A percentile compares a stretch with the other conserved stretches of the same genome.
Conservation (phyloP, 345 rosid genomes). For the Firmiana major region DNA sequence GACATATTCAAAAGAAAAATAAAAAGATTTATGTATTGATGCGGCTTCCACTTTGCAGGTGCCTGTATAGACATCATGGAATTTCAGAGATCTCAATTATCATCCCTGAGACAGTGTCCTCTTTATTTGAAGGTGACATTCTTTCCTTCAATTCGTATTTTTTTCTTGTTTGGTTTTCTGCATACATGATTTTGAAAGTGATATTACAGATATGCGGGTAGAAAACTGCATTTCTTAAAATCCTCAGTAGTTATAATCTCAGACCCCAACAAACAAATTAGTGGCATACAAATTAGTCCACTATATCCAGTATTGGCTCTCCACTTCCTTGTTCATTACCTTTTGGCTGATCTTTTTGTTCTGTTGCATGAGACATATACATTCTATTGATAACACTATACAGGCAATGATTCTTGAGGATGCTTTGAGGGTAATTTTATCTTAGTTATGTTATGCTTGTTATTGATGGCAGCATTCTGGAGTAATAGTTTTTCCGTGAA, state of each 20-base stretch:
- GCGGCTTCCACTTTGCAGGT: conserved; percentile 27
- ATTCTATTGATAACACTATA: background rate
- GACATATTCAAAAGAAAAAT: background rate
- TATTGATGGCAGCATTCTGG: background rate
- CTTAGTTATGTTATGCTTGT: background rate
- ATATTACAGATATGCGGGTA: background rate
- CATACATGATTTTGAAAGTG: conserved; percentile 6
- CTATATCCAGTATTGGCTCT: background rate
- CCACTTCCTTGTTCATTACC: background rate
- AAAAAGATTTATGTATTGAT: background rate
- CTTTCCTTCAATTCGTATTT: conserved; percentile 2
- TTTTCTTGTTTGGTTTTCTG: conserved; percentile 7
- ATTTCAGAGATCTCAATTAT: conserved; percentile 22
- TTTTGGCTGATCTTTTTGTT: background rate
- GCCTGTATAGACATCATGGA: conserved; percentile 25
- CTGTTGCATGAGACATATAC: background rate
- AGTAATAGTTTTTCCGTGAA: background rate
- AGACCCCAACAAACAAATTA: background rate
- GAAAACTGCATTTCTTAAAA: background rate
- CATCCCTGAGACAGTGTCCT: conserved; percentile 19
- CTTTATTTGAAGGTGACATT: conserved; percentile 38
- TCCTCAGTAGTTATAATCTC: background rate
- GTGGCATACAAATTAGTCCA: background rate
- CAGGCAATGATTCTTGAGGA: background rate
- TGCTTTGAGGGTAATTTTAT: background rate